A percentile compares a stretch with the other conserved stretches of the same genome.
Conservation (phyloP, 768 basidiomycete species). For the Cystofilobasidium bisporidii region DNA sequence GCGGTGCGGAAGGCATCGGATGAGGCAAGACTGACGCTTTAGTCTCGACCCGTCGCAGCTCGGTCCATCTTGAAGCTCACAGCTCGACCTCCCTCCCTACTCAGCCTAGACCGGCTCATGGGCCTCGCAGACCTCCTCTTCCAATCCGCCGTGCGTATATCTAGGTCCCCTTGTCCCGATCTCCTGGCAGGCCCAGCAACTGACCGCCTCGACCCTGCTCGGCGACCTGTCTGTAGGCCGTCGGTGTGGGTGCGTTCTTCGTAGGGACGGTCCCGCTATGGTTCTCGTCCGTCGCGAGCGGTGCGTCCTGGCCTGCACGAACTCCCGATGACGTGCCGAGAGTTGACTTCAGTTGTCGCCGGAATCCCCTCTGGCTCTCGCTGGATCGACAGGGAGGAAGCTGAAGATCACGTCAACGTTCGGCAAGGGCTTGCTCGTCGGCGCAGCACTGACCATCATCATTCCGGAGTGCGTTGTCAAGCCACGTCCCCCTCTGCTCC, state of each 20-base stretch:
- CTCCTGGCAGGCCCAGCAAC: too few species aligned
- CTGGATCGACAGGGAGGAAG: neutral
- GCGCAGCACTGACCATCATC: slow-evolving; percentile 6
- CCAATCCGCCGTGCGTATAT: neutral
- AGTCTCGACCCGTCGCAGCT: too few species aligned
- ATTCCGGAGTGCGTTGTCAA: neutral
- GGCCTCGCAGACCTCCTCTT: slow-evolving; percentile 1
- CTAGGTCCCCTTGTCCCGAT: too few species aligned
- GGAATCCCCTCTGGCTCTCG: neutral
- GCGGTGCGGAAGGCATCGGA: too few species aligned
- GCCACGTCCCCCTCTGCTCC: neutral
- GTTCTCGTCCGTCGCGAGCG: slow-evolving; percentile 6
- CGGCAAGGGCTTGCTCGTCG: slow-evolving; percentile 3
- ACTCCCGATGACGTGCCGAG: too few species aligned
- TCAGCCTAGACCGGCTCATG: neutral
- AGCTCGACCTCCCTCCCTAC: too few species aligned
- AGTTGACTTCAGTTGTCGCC: neutral
- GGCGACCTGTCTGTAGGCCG: neutral
- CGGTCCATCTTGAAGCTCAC: too few species aligned
- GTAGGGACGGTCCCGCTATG: neutral
- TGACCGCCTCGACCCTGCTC: too few species aligned
- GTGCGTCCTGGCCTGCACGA: neutral
- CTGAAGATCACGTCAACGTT: neutral
- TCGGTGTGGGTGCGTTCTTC: neutral
- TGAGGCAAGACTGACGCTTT: too few species aligned